Evolutionary conservation across 371 early-diverging fungal species (phyloP).

Genomic region (Haplosporangium sp.): DNA sequence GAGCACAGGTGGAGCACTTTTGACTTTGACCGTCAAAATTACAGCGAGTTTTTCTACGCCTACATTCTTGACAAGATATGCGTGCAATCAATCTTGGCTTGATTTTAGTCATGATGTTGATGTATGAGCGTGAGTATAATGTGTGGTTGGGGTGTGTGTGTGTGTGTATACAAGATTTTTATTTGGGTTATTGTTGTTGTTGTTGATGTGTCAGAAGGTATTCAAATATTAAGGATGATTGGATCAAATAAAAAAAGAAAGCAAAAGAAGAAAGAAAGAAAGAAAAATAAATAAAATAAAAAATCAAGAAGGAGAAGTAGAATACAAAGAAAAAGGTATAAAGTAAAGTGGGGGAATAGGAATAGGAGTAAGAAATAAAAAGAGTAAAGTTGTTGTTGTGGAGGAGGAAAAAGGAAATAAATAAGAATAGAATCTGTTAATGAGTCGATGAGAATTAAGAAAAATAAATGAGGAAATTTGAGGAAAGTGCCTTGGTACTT

Average conservation of each 20-base stretch:
- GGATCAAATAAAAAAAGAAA: neutral
- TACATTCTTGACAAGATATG: conserved; percentile 55
- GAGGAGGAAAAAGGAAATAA: neutral
- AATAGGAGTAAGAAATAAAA: neutral
- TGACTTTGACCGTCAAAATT: conserved; percentile 54
- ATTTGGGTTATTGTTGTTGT: neutral
- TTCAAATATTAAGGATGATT: neutral
- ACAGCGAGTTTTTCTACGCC: conserved; percentile 54
- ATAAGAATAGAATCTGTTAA: neutral
- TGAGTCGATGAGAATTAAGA: neutral
- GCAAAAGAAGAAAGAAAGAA: neutral
- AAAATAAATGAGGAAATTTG: neutral
- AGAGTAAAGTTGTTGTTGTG: neutral
- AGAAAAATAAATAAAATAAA: neutral
- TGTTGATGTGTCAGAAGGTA: neutral
- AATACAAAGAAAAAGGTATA: neutral
- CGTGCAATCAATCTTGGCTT: conserved; percentile 55
- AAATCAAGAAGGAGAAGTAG: neutral
- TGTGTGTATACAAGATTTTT: neutral
- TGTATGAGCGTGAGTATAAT: conserved; percentile 1
- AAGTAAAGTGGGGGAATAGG: neutral
- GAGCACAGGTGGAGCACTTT: conserved; percentile 52
- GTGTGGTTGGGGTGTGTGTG: neutral
- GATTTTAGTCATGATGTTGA: conserved; percentile 46
- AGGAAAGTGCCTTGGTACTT: conserved; percentile 13